Evolutionary conservation across 768 basidiomycete species (phyloP).

Genomic region (Termitomyces titanicus): DNA sequence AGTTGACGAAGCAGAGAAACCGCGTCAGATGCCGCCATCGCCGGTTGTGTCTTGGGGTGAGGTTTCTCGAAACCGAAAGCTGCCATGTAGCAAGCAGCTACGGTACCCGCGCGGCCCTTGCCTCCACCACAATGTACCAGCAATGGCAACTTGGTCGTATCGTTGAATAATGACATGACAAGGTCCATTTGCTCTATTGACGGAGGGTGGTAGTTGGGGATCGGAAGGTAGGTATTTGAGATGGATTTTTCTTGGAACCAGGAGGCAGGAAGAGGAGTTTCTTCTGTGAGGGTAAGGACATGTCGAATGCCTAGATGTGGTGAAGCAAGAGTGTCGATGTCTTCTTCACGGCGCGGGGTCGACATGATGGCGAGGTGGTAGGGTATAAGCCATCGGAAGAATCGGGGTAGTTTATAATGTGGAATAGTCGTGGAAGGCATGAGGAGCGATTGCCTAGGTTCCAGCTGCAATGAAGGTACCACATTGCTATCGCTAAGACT

Average conservation of each 20-base stretch:
- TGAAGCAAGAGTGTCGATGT: conserved; percentile 45
- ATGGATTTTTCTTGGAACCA: conserved; percentile 48
- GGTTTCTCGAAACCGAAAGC: conserved; percentile 51
- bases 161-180: conserved; percentile 42
- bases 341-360: conserved; percentile 46
- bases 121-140: conserved; percentile 63
- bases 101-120: conserved; percentile 59
- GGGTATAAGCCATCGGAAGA: conserved; percentile 62
- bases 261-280: conserved; percentile 40
- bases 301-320: conserved; percentile 50
- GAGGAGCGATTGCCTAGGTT: conserved; percentile 36
- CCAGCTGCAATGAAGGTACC: conserved; percentile 36
- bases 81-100: conserved; percentile 56
- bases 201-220: conserved; percentile 51
- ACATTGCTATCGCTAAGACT: conserved; percentile 27
- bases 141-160: conserved; percentile 42
- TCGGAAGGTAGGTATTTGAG: conserved; percentile 51
- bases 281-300: conserved; percentile 56
- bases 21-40: conserved; percentile 45
- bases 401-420: conserved; percentile 46
- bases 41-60: conserved; percentile 37
- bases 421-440: conserved; percentile 24
- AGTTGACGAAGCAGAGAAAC: conserved; percentile 43
- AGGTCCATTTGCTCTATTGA: conserved; percentile 61
- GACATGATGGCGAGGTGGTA: conserved; percentile 60